Evolutionary conservation across 1,284 basidiomycete species (phyloP).

Genomic region (Moesziomyces aphidis): DNA sequence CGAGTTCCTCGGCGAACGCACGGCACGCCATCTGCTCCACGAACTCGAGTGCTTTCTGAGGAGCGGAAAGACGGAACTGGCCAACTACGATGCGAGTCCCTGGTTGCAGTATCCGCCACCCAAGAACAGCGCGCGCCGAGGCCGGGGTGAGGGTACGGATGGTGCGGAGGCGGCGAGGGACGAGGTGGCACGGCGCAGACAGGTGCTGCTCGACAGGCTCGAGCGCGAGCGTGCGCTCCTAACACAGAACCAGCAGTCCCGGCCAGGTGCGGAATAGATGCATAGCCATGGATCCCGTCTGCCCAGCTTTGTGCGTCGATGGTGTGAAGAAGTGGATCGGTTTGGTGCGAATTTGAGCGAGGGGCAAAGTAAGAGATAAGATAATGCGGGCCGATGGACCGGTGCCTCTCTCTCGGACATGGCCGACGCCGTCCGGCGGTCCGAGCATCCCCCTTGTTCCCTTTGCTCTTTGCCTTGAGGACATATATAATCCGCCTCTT

Average conservation of each 20-base stretch:
- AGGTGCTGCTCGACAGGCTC: not conserved
- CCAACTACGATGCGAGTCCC: constrained; percentile 31
- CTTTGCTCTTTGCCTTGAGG: too few species aligned
- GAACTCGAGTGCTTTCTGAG: constrained; percentile 58
- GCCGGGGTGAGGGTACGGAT: not conserved
- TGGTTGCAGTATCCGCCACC: constrained; percentile 17
- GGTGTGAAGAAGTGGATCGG: too few species aligned
- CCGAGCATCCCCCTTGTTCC: constrained; percentile 7
- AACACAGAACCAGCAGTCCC: too few species aligned
- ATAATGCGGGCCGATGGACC: constrained; percentile 5
- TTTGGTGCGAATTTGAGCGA: too few species aligned
- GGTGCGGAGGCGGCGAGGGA: not conserved
- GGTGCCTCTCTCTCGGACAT: constrained; percentile 2
- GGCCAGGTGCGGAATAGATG: too few species aligned
- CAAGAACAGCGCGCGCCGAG: too few species aligned
- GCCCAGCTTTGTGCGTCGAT: too few species aligned
- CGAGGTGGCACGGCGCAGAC: not conserved
- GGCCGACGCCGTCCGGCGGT: constrained; percentile 17
- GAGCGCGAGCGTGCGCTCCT: not conserved
- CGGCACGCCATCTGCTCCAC: constrained; percentile 60
- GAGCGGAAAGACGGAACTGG: constrained; percentile 40
- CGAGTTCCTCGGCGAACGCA: constrained; percentile 57
- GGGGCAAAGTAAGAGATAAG: constrained; percentile 6
- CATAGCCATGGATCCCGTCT: too few species aligned
- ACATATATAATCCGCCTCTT: not conserved